These are phyloP conservation scores for Suillus bovinus DNA, from an alignment of 768 basidiomycete species.

Conservation along the genomic window DNA sequence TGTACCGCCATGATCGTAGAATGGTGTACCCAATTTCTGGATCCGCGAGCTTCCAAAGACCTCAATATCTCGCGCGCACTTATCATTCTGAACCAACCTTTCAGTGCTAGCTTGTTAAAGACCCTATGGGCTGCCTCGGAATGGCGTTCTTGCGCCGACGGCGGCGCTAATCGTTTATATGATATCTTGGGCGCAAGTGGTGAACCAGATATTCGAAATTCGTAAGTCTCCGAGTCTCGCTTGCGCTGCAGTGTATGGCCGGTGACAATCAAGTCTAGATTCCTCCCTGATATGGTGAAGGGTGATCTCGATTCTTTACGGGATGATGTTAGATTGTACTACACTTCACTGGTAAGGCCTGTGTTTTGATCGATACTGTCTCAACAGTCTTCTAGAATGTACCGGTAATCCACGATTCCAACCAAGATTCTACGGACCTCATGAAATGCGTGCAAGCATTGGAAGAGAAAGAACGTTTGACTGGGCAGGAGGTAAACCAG, in stretches of 20 bases:
- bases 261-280: conserved; percentile 42
- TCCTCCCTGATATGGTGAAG: conserved; percentile 83
- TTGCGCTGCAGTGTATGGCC: not conserved
- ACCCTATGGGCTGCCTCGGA: conserved; percentile 55
- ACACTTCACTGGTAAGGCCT: conserved; percentile 50
- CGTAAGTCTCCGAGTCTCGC: conserved; percentile 17
- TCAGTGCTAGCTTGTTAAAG: conserved; percentile 60
- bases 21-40: conserved; percentile 29
- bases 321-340: conserved; percentile 70
- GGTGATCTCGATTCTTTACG: conserved; percentile 93
- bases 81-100: conserved; percentile 91
- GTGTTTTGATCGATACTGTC: not conserved
- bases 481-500: conserved; percentile 36
- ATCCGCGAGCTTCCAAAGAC: conserved; percentile 14
- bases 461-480: conserved; percentile 51
- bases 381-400: conserved; percentile 54
- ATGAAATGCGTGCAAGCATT: conserved; percentile 86
- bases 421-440: conserved; percentile 89
- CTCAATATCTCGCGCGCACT: conserved; percentile 46
- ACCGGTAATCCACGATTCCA: conserved; percentile 59
- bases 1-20: conserved; percentile 10
- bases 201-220: conserved; percentile 12
- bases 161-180: conserved; percentile 82
- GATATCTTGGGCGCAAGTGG: conserved; percentile 45
- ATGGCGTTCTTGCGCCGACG: conserved; percentile 79